These are phyloP conservation scores for Pleodorina starrii DNA, from an alignment of 139 green algal species.

Conservation along the genomic window DNA sequence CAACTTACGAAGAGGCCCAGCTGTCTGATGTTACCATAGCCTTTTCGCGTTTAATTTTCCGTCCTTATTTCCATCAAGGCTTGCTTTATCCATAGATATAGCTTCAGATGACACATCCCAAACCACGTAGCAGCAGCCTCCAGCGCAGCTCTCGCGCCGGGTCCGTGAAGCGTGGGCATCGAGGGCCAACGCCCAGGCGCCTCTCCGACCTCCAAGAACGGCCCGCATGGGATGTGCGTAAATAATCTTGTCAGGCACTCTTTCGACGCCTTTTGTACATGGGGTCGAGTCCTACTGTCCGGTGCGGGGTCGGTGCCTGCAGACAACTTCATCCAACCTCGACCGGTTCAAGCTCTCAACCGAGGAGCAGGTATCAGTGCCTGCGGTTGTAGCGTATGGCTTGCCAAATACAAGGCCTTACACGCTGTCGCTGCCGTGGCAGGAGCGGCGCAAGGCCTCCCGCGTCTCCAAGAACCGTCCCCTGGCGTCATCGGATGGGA, in stretches of 20 bases:
- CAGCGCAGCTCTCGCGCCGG: neutral
- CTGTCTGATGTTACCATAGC: too few species aligned
- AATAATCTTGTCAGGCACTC: neutral
- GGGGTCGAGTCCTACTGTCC: too few species aligned
- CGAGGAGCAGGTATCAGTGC: constrained; percentile 23
- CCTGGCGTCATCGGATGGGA: neutral
- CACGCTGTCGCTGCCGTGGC: neutral
- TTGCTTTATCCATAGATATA: too few species aligned
- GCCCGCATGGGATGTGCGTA: constrained; percentile 50
- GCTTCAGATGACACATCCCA: neutral
- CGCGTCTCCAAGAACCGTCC: constrained; percentile 46
- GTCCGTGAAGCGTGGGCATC: neutral
- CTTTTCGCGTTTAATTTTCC: too few species aligned
- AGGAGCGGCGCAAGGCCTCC: constrained; percentile 40
- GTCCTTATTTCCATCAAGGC: too few species aligned
- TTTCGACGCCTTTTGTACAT: too few species aligned
- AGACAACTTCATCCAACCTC: constrained; percentile 37
- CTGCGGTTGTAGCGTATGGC: too few species aligned
- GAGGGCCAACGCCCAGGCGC: neutral
- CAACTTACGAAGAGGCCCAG: too few species aligned
- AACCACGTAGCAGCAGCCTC: neutral
- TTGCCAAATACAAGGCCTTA: too few species aligned
- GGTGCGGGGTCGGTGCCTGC: too few species aligned
- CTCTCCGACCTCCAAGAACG: constrained; percentile 8
- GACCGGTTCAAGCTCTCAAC: constrained; percentile 43